Conservation (phyloP, 192 early-diverging fungal species). For the Backusella parvicylindrica region DNA sequence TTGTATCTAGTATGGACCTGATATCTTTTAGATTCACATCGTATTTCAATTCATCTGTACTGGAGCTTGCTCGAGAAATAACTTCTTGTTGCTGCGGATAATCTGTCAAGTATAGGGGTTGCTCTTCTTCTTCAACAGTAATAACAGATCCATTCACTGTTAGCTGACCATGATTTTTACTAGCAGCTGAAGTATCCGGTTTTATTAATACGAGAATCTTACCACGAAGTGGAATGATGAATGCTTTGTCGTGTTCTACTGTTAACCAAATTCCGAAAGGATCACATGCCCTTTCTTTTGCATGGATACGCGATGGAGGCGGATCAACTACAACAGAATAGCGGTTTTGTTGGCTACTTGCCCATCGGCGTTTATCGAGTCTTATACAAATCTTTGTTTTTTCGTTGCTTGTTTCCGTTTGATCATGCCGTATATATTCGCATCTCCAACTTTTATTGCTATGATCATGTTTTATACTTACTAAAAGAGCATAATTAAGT, state of each 20-base stretch:
- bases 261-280: conserved; percentile 38
- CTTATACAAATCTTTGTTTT: conserved; percentile 23
- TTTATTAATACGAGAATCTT: conserved; percentile 45
- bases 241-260: conserved; percentile 41
- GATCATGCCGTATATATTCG: conserved; percentile 17
- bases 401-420: not conserved
- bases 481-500: conserved; percentile 7
- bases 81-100: not conserved
- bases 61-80: not conserved
- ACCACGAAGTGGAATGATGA: conserved; percentile 40
- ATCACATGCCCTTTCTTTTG: conserved; percentile 33
- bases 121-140: conserved; percentile 19
- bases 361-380: conserved; percentile 33
- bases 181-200: not conserved
- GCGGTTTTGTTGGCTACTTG: conserved; percentile 20
- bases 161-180: not conserved
- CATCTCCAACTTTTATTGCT: conserved; percentile 25
- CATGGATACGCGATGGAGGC: conserved; percentile 40
- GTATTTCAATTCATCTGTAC: not conserved
- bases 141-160: conserved; percentile 32
- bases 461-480: conserved; percentile 19
- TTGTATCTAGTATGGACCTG: not conserved
- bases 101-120: not conserved
- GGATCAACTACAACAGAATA: conserved; percentile 46
- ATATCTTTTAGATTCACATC: not conserved